phyloP scores from a whole-genome alignment of 495 filamentous ascomycete genomes.

The Aspergillus heteromorphus region DNA sequence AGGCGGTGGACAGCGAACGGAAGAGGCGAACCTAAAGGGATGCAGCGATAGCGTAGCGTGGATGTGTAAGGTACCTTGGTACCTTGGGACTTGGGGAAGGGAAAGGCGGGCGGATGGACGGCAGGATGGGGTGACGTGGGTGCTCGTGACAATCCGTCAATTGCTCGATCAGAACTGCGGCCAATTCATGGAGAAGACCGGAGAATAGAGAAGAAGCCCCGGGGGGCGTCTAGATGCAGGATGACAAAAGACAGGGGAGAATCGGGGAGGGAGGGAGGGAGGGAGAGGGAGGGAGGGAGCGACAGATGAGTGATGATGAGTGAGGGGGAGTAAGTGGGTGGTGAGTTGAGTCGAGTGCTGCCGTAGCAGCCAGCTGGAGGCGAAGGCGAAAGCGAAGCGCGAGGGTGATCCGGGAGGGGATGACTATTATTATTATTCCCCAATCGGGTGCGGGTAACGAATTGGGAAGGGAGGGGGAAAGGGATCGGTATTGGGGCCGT shows the following conservation, averaged over 20 bases:
- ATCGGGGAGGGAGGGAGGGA: not conserved
- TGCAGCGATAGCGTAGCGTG: not conserved
- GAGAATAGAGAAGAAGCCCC: slow-evolving; percentile 21
- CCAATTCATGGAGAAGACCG: slow-evolving; percentile 3
- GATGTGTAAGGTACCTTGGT: not conserved
- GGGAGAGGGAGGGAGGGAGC: not conserved
- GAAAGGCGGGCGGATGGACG: not conserved
- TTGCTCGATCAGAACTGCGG: slow-evolving; percentile 1
- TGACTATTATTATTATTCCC: not conserved
- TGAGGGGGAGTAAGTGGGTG: not conserved
- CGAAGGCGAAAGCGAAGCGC: not conserved
- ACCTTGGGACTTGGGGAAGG: too few relatives aligned
- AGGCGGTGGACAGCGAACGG: not conserved
- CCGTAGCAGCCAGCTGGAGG: not conserved
- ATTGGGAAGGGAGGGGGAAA: not conserved
- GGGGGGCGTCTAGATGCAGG: not conserved
- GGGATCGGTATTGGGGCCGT: not conserved
- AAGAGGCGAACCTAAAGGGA: not conserved
- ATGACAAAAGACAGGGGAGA: slow-evolving; percentile 4
- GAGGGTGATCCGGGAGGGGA: not conserved
- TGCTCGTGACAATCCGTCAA: slow-evolving; percentile 3
- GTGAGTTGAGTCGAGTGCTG: not conserved
- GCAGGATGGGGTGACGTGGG: slow-evolving; percentile 6
- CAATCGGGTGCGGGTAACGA: not conserved
- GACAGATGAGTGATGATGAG: not conserved